These are phyloP conservation scores for Malbranchea zuffiana DNA, from an alignment of 2,329 filamentous ascomycete genomes.

Conservation along the genomic window DNA sequence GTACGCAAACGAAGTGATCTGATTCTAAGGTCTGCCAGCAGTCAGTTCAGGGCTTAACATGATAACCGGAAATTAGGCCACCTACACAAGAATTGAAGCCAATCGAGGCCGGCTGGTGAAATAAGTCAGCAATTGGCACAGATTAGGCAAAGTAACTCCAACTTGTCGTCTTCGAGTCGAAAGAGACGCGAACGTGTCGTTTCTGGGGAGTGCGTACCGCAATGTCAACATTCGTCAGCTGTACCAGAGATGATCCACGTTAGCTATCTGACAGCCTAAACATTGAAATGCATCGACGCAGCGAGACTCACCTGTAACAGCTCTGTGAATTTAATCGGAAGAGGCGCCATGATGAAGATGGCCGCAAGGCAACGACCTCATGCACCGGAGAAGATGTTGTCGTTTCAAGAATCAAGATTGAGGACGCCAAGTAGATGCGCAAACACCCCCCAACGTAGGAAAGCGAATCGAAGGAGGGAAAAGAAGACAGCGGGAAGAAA, in stretches of 20 bases:
- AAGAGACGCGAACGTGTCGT: too few species aligned
- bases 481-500: too few species aligned
- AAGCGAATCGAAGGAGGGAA: too few species aligned
- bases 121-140: background rate
- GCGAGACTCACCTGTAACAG: slow-evolving; percentile 55
- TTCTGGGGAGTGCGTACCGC: slow-evolving; percentile 39
- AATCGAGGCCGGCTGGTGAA: slow-evolving; percentile 55
- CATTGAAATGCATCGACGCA: background rate
- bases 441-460: too few species aligned
- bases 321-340: slow-evolving; percentile 91
- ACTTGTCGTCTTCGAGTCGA: slow-evolving; percentile 1
- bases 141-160: background rate
- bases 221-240: slow-evolving; percentile 46
- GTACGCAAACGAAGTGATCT: slow-evolving; percentile 89
- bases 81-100: slow-evolving; percentile 80
- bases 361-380: slow-evolving; percentile 32
- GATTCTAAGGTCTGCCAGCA: slow-evolving; percentile 82
- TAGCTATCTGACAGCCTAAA: slow-evolving; percentile 11
- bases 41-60: slow-evolving; percentile 12
- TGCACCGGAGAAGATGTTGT: too few species aligned
- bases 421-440: too few species aligned
- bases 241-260: slow-evolving; percentile 11
- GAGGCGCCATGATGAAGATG: slow-evolving; percentile 45
- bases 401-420: too few species aligned
- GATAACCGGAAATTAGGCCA: slow-evolving; percentile 19